phyloP scores from a whole-genome alignment of 352 stramenopile species.

The Globisporangium orthogonon region DNA sequence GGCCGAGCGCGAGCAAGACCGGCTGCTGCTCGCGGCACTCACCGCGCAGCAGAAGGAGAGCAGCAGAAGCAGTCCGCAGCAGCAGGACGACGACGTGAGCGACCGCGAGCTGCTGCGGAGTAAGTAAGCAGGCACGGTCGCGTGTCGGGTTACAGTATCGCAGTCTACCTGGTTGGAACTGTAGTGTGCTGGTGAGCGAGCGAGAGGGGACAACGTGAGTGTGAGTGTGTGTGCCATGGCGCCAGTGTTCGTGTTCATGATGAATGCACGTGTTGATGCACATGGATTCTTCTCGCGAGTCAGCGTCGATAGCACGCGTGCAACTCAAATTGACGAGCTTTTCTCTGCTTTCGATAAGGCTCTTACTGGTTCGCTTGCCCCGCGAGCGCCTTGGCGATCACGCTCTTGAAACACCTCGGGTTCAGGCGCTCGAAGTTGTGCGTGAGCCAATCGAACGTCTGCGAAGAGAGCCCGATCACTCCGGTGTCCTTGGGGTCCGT shows the following conservation, averaged over 20 bases:
- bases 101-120: not conserved
- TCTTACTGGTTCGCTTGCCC: not conserved
- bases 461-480: slow-evolving; percentile 12
- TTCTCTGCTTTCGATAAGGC: too few relatives aligned
- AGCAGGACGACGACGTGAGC: not conserved
- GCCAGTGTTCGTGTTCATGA: too few relatives aligned
- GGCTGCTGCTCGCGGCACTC: slow-evolving; percentile 4
- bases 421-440: slow-evolving; percentile 23
- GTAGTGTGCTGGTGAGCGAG: too few relatives aligned
- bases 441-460: slow-evolving; percentile 27
- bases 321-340: too few relatives aligned
- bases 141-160: too few relatives aligned
- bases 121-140: not conserved
- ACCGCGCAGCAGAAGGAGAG: slow-evolving; percentile 1
- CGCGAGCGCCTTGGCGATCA: slow-evolving; percentile 12
- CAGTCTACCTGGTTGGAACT: too few relatives aligned
- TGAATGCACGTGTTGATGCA: too few relatives aligned
- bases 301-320: too few relatives aligned
- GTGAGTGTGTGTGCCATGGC: too few relatives aligned
- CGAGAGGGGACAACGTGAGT: too few relatives aligned
- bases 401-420: slow-evolving; percentile 25
- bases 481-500: slow-evolving; percentile 7
- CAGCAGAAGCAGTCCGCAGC: too few relatives aligned
- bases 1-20: slow-evolving; percentile 7
- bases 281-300: too few relatives aligned